Percentiles rank a stretch among this genome's conserved stretches.
Conservation (phyloP, 495 filamentous ascomycete genomes). For the Jackrogersella multiformis region DNA sequence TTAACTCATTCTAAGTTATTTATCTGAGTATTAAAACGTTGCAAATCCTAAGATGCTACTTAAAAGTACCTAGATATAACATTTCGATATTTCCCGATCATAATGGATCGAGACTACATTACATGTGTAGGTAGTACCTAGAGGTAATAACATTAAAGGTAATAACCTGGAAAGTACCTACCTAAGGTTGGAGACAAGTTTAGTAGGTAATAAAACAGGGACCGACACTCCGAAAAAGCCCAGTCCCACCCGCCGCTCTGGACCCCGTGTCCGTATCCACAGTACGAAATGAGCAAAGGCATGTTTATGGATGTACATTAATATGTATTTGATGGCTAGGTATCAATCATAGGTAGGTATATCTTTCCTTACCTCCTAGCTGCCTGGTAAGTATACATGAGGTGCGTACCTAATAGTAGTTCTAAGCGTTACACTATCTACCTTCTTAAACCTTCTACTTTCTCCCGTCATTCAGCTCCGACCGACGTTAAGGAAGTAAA, state of each 20-base stretch:
- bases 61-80: too few species aligned
- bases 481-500: conserved; percentile 4
- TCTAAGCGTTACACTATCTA: too few species aligned
- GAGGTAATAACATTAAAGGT: not conserved
- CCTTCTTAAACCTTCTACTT: conserved; percentile 15
- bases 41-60: too few species aligned
- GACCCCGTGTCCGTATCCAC: conserved; percentile 37
- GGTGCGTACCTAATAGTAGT: conserved; percentile 13
- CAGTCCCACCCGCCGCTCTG: conserved; percentile 34
- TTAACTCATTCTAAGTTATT: too few species aligned
- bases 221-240: conserved; percentile 41
- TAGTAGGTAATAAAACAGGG: conserved; percentile 38
- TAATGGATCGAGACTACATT: too few species aligned
- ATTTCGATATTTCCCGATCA: too few species aligned
- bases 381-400: too few species aligned
- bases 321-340: too few species aligned
- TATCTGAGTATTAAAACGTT: too few species aligned
- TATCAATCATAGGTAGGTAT: too few species aligned
- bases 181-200: conserved; percentile 8
- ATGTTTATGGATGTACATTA: too few species aligned
- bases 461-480: conserved; percentile 20
- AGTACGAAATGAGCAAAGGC: conserved; percentile 16
- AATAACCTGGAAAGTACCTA: conserved; percentile 12
- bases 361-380: too few species aligned
- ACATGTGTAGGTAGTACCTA: not conserved